These are phyloP conservation scores for Cytospora mali DNA, from an alignment of 2,329 filamentous ascomycete species.

Conservation along the genomic window DNA sequence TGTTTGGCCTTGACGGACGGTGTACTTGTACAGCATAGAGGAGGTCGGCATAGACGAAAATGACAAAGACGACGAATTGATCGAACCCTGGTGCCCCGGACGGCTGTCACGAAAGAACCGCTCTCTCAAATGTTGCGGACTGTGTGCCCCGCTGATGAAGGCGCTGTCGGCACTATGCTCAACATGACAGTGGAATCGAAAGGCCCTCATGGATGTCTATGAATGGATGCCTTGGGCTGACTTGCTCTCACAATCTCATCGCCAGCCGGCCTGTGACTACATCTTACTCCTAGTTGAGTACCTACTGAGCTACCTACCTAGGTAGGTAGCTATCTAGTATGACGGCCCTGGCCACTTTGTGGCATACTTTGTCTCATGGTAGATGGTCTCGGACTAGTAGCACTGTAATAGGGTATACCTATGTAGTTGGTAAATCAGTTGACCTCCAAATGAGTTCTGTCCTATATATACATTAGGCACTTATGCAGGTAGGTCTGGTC, in stretches of 20 bases:
- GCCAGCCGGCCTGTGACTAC: neutral
- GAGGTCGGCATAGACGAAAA: slow-evolving; percentile 25
- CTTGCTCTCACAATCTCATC: neutral
- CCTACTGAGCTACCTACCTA: too few relatives aligned
- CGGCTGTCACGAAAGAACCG: neutral
- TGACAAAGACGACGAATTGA: slow-evolving; percentile 20
- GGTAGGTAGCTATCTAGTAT: neutral
- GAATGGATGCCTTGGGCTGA: neutral
- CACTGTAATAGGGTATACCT: too few relatives aligned
- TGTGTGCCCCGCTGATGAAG: neutral
- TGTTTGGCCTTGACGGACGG: neutral
- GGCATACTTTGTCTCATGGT: neutral
- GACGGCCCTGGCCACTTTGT: neutral
- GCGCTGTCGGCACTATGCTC: neutral
- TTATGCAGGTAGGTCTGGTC: neutral
- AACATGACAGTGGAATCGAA: neutral
- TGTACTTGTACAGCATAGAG: slow-evolving; percentile 28
- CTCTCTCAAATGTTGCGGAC: neutral
- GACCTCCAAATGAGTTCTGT: neutral
- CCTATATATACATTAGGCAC: neutral
- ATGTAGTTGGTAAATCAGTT: too few relatives aligned
- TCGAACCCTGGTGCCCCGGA: neutral
- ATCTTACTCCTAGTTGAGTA: too few relatives aligned
- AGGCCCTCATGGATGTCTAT: neutral
- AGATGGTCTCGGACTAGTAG: neutral